Evolutionary conservation across 371 early-diverging fungal genomes (phyloP), one percentile per base, ranked within the genome.

Genomic region (Apophysomyces elegans): DNA sequence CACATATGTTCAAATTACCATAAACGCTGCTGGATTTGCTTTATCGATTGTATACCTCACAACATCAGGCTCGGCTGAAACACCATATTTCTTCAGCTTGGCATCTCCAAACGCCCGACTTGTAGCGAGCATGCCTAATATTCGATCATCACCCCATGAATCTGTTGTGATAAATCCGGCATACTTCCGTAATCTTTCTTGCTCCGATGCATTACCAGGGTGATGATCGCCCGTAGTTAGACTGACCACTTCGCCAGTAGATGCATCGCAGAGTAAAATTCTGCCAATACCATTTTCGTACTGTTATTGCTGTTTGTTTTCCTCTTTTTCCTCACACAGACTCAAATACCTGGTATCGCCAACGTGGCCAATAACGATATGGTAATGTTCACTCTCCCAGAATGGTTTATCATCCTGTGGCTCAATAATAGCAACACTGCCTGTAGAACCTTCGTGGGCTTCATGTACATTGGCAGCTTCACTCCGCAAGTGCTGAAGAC

Each of bases 61-160:
- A 58, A 91, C 69, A 69, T 92, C 92, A 0, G 92, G 92, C 67
- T 91, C 91, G 26, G 93, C 84, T 44, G 91, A 78, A 11, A 92
- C 90, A 5, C 93, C 93, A 68, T 85, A 92, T 11, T 80, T 79
- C 70, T 92, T 92, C 57, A 89, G 74, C 61, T 84, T 81, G 37
- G 86, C 81, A 73, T 92, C 92, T 26, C 92, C 92, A 75, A 92
- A 82, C 0, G 92, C 86, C 18, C 92, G 82, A 47, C 91, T 90
- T 11, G 86, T 90, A 0, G 92, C 92, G 39, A 92, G 68, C 63
- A 79, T 79, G 1, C 91, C 91, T 78, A 92, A 73, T 5, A 87
- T 86, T 38, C 88, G 80, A 63, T 91, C 91, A 68, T 91, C 90
- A 38, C 92, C 92, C 83, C 88, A 92, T 4, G 92, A 91, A 71